Conservation (phyloP, 768 basidiomycete genomes). For the Leccinum rimulosum region DNA sequence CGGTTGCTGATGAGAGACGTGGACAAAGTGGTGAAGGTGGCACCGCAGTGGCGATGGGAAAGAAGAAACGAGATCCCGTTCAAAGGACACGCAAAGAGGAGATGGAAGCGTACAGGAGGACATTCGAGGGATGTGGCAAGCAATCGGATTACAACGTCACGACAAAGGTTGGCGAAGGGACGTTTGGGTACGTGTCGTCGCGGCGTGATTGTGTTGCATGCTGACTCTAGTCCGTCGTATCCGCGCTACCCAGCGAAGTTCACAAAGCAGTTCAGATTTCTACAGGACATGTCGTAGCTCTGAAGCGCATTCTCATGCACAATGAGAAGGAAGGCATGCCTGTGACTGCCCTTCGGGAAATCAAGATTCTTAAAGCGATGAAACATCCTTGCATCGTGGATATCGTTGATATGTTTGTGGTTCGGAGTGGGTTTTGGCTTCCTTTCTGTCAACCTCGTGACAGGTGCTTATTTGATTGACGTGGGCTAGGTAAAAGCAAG, state of each 20-base stretch:
- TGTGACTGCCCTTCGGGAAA: conserved; percentile 93
- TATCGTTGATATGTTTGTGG: conserved; percentile 90
- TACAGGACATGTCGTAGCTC: conserved; percentile 66
- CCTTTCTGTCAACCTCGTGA: not conserved
- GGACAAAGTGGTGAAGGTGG: conserved; percentile 4
- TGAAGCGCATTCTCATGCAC: conserved; percentile 95
- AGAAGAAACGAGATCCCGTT: conserved; percentile 41
- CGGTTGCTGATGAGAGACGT: conserved; percentile 7
- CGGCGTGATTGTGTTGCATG: not conserved
- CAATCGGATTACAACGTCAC: conserved; percentile 77
- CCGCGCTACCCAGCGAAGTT: conserved; percentile 61
- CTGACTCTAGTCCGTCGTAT: conserved; percentile 8
- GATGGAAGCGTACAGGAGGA: conserved; percentile 60
- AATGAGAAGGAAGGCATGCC: conserved; percentile 97
- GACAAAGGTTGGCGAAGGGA: conserved; percentile 93
- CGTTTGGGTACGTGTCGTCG: conserved; percentile 76
- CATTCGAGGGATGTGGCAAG: conserved; percentile 66
- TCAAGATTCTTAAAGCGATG: conserved; percentile 91
- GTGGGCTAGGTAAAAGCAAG: conserved; percentile 46
- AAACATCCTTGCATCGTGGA: conserved; percentile 84
- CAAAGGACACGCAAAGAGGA: conserved; percentile 65
- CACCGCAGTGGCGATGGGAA: conserved; percentile 1
- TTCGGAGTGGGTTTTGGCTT: conserved; percentile 54
- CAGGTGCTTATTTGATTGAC: not conserved
- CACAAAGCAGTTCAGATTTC: conserved; percentile 77